A percentile compares a stretch with the other conserved stretches of the same genome.
phyloP scores from a whole-genome alignment of 2,329 filamentous ascomycete genomes.

The Chaetoscypha palmicola region DNA sequence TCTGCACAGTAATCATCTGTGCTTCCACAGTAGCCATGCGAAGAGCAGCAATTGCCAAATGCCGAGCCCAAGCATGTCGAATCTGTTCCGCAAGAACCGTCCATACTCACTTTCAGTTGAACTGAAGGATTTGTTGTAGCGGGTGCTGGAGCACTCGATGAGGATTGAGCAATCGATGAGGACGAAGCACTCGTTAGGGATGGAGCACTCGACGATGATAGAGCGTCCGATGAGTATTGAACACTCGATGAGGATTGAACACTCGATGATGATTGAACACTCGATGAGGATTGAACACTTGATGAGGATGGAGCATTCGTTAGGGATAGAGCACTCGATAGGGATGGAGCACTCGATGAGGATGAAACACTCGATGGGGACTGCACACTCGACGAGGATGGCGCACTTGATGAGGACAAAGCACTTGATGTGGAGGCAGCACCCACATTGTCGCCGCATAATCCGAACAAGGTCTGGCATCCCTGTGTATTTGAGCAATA shows the following conservation, averaged over 20 bases:
- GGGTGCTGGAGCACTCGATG: neutral
- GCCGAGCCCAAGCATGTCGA: conserved; percentile 7
- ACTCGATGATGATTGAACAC: no score
- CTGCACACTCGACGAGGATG: no score
- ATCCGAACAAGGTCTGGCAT: conserved; percentile 6
- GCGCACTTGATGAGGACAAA: no score
- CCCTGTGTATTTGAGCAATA: conserved; percentile 7
- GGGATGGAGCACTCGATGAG: no score
- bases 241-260: neutral
- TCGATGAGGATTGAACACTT: no score
- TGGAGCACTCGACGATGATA: no score
- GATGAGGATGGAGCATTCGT: no score
- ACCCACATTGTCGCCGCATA: neutral
- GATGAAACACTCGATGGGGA: no score
- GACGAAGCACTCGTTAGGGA: no score
- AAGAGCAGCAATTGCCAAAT: conserved; percentile 16
- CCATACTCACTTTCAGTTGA: conserved; percentile 2
- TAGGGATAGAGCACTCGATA: neutral
- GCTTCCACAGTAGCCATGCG: conserved; percentile 10
- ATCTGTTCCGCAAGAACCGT: conserved; percentile 12
- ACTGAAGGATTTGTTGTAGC: neutral
- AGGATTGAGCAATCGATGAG: no score
- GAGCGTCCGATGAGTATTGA: no score
- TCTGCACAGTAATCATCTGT: conserved; percentile 10
- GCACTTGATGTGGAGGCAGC: neutral